A percentile compares a stretch with the other conserved stretches of the same genome.
Conservation (phyloP, 768 basidiomycete species). For the Mrakia blollopis region DNA sequence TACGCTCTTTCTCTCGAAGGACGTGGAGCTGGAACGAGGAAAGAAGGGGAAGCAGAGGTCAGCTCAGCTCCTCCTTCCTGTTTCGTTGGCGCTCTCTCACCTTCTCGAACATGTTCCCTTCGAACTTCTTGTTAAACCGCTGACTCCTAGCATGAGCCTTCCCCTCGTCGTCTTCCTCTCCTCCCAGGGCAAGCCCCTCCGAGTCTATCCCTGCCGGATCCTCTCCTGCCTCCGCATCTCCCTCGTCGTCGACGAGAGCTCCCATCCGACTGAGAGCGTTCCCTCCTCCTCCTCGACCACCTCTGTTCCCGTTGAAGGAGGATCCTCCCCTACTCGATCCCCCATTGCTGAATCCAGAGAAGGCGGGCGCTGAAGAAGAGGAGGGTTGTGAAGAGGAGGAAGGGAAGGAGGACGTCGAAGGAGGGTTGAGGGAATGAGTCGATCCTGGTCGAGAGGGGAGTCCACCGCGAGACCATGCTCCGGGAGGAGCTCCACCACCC, state of each 20-base stretch:
- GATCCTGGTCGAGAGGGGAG: not conserved
- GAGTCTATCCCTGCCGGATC: not conserved
- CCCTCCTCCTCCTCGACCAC: slow-evolving; percentile 4
- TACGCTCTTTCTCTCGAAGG: slow-evolving; percentile 42
- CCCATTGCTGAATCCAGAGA: not conserved
- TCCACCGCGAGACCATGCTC: not conserved
- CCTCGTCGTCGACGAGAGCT: slow-evolving; percentile 27
- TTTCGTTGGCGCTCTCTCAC: slow-evolving; percentile 33
- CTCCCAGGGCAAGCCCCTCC: not conserved
- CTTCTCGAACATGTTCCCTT: slow-evolving; percentile 45
- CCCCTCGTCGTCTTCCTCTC: slow-evolving; percentile 12
- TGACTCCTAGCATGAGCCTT: slow-evolving; percentile 26
- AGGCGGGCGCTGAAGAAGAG: not conserved
- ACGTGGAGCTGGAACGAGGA: slow-evolving; percentile 43
- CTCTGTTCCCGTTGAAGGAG: not conserved
- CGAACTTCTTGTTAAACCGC: slow-evolving; percentile 49
- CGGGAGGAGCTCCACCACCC: not conserved
- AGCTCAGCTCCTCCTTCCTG: not conserved
- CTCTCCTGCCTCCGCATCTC: slow-evolving; percentile 11
- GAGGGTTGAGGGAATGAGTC: not conserved
- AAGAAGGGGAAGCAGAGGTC: not conserved
- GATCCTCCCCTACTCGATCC: not conserved
- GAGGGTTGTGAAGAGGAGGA: not conserved
- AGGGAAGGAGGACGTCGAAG: not conserved
- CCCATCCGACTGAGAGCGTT: slow-evolving; percentile 23